Evolutionary conservation across 1,284 basidiomycete genomes (phyloP), one percentile per base, ranked within the genome.

Genomic region (Puccinia triticina): DNA sequence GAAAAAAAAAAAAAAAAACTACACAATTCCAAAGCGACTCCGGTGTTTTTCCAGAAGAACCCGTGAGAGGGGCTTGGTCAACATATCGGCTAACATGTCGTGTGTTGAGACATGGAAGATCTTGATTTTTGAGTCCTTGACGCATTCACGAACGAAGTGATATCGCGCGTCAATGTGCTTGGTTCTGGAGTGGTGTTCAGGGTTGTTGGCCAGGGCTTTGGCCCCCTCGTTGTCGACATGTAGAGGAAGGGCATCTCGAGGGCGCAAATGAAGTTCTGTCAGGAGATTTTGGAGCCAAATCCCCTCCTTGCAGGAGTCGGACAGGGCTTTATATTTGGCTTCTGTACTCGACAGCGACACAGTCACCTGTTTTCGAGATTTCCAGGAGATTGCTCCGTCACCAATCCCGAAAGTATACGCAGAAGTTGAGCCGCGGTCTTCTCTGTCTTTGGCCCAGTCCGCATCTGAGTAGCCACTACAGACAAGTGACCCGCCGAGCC

Each of bases 81-180:
- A 26, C n/a, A 61, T 61, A 16, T 61, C 57, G 57, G 57, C 57
- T 16, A 61, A n/a, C 57, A 61, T 61, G 32, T 61, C 57, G 4
- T 61, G 4, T 4, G 57, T 61, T n/a, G 57, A 61, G n/a, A 26
- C 32, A 32, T 61, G 4, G 5, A 32, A n/a, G n/a, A 61, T 61
- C 10, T 4, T n/a, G 32, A 26, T 7, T 7, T 7, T 61, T 61
- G 4, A 7, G 32, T 61, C 64, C 64, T 32, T 66, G 16, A 61
- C n/a, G 16, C 32, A 61, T 4, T 61, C n/a, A 4, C n/a, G 16
- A 10, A 61, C 40, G 12, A 43, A 43, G 40, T 43, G 40, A 43
- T 43, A 43, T 4, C 40, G 12, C 4, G 40, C 12, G 40, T 43
- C 12, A 12, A 43, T 43, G 40, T 43, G 40, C 40, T 43, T 43